Conservation (phyloP, 768 basidiomycete species). For the Clathrus columnatus region DNA sequence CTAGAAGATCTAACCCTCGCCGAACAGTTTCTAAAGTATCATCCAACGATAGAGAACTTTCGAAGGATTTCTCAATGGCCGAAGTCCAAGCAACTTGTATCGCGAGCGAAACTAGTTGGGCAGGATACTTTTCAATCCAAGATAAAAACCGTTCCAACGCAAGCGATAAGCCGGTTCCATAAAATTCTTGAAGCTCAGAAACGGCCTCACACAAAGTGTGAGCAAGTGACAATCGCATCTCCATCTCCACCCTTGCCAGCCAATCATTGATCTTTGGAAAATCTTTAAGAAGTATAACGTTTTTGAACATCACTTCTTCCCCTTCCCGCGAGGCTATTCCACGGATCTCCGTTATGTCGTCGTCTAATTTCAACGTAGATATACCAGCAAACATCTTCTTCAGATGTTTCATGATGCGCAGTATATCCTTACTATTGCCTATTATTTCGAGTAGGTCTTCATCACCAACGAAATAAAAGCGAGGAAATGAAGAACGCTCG, state of each 20-base stretch:
- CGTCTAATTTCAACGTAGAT: slow-evolving; percentile 79
- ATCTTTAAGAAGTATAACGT: slow-evolving; percentile 81
- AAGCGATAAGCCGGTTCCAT: slow-evolving; percentile 55
- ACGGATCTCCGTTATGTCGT: slow-evolving; percentile 78
- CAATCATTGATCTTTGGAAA: slow-evolving; percentile 99
- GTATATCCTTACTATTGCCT: slow-evolving; percentile 97
- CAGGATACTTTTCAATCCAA: slow-evolving; percentile 94
- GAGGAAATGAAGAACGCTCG: slow-evolving; percentile 95
- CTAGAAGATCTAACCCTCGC: slow-evolving; percentile 87
- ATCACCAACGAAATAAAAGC: slow-evolving; percentile 99
- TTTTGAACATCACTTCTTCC: slow-evolving; percentile 80
- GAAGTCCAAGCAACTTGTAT: slow-evolving; percentile 92
- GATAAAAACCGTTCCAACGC: slow-evolving; percentile 59
- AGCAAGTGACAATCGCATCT: slow-evolving; percentile 89
- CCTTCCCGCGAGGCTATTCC: slow-evolving; percentile 96
- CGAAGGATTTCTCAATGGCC: slow-evolving; percentile 66
- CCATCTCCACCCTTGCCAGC: slow-evolving; percentile 83
- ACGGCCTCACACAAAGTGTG: slow-evolving; percentile 74
- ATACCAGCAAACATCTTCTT: slow-evolving; percentile 99
- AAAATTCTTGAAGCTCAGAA: slow-evolving; percentile 71
- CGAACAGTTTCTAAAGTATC: slow-evolving; percentile 63
- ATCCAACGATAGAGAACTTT: slow-evolving; percentile 46
- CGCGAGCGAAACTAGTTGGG: slow-evolving; percentile 93
- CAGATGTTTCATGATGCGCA: slow-evolving; percentile 97
- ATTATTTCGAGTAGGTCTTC: slow-evolving; percentile 98